These are phyloP conservation scores for Phytophthora sojae DNA, from an alignment of 352 stramenopile species.

Conservation along the genomic window DNA sequence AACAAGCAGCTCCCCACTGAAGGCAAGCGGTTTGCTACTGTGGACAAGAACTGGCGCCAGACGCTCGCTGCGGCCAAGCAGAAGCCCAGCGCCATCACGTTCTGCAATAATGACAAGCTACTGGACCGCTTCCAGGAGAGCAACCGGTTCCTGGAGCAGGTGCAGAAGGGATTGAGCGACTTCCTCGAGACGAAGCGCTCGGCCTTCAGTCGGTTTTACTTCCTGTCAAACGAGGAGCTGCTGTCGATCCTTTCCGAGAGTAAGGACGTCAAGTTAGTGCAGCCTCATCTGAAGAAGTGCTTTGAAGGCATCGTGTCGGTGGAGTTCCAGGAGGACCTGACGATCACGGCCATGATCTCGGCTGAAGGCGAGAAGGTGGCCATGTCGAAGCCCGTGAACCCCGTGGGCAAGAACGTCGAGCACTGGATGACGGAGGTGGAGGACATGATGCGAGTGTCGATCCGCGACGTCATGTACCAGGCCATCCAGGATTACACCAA, in stretches of 20 bases:
- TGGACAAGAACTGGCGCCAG: slow-evolving; percentile 96
- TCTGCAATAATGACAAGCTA: slow-evolving; percentile 94
- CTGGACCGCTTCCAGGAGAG: slow-evolving; percentile 93
- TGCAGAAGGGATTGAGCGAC: slow-evolving; percentile 95
- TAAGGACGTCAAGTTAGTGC: slow-evolving; percentile 95
- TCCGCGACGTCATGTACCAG: slow-evolving; percentile 93
- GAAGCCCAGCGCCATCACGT: slow-evolving; percentile 88
- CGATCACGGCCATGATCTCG: slow-evolving; percentile 93
- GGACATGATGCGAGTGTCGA: slow-evolving; percentile 92
- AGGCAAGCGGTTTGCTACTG: slow-evolving; percentile 94
- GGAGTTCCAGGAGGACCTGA: slow-evolving; percentile 92
- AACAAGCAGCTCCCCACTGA: slow-evolving; percentile 96
- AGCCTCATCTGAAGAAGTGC: slow-evolving; percentile 96
- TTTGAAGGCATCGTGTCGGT: slow-evolving; percentile 96
- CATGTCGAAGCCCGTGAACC: slow-evolving; percentile 88
- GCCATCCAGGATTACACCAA: slow-evolving; percentile 93
- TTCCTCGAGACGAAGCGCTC: slow-evolving; percentile 96
- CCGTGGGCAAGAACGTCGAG: slow-evolving; percentile 95
- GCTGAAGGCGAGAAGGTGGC: slow-evolving; percentile 91
- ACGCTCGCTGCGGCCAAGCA: slow-evolving; percentile 88
- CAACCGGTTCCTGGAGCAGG: slow-evolving; percentile 95
- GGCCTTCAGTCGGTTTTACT: slow-evolving; percentile 95
- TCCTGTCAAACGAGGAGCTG: slow-evolving; percentile 95
- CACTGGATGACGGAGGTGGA: slow-evolving; percentile 96
- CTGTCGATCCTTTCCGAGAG: slow-evolving; percentile 96